phyloP scores from a whole-genome alignment of 495 filamentous ascomycete genomes.

The Hamigera avellanea region DNA sequence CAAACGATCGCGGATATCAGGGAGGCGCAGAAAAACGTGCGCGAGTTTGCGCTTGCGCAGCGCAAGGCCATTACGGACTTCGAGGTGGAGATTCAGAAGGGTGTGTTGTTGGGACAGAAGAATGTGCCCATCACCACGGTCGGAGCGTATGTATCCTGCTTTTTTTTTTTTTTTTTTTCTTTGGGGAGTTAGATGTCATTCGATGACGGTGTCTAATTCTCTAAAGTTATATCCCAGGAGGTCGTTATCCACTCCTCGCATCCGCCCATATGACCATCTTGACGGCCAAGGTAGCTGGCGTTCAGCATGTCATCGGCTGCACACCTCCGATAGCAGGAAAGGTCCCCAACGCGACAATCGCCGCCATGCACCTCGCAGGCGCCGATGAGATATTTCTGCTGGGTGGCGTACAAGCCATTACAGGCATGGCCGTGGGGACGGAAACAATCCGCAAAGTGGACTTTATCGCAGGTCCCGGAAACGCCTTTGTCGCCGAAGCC shows the following conservation, averaged over 20 bases:
- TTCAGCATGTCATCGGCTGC: constrained; percentile 35
- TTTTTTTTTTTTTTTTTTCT: neutral
- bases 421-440: constrained; percentile 77
- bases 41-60: constrained; percentile 38
- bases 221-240: constrained; percentile 38
- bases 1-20: constrained; percentile 42
- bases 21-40: constrained; percentile 37
- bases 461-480: constrained; percentile 43
- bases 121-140: constrained; percentile 30
- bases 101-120: constrained; percentile 37
- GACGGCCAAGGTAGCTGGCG: constrained; percentile 43
- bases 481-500: constrained; percentile 43
- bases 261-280: constrained; percentile 48
- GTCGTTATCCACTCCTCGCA: constrained; percentile 42
- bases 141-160: constrained; percentile 14
- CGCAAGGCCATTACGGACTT: constrained; percentile 30
- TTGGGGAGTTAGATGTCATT: no score
- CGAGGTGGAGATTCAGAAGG: constrained; percentile 36
- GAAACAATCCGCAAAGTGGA: constrained; percentile 44
- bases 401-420: constrained; percentile 44
- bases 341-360: constrained; percentile 38
- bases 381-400: constrained; percentile 42
- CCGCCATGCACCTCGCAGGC: constrained; percentile 42
- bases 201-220: no score
- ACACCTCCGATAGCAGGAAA: constrained; percentile 40